phyloP scores from a whole-genome alignment of 495 filamentous ascomycete genomes.

The Podospora sp. region DNA sequence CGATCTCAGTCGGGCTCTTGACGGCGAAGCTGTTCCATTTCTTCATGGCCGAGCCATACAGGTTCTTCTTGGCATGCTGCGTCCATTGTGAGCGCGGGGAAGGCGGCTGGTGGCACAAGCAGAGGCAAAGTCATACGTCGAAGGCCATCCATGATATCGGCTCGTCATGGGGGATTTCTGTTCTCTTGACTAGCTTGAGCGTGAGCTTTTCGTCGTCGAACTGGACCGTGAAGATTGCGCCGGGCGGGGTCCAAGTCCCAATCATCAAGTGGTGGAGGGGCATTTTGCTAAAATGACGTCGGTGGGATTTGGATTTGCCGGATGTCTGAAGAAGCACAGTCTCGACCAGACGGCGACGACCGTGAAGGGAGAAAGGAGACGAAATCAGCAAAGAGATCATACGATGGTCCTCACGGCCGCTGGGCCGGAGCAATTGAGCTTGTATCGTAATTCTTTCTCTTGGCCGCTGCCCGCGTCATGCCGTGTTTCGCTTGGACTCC shows the following conservation, averaged over 20 bases:
- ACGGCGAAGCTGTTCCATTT: constrained; percentile 83
- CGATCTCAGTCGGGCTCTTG: constrained; percentile 73
- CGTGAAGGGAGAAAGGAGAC: constrained; percentile 7
- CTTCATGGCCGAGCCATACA: constrained; percentile 88
- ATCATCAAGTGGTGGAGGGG: constrained; percentile 83
- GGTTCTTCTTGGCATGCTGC: constrained; percentile 75
- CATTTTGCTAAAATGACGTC: constrained; percentile 41
- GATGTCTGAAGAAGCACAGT: constrained; percentile 4
- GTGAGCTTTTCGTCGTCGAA: constrained; percentile 78
- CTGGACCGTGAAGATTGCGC: constrained; percentile 79
- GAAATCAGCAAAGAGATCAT: constrained; percentile 9
- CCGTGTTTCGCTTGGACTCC: constrained; percentile 5
- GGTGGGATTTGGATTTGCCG: constrained; percentile 8
- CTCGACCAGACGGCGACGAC: constrained; percentile 10
- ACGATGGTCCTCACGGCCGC: constrained; percentile 9
- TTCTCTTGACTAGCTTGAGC: constrained; percentile 72
- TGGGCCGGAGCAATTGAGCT: neutral
- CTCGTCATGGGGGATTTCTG: constrained; percentile 75
- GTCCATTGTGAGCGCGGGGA: constrained; percentile 30
- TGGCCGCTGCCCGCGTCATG: neutral
- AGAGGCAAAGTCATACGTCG: constrained; percentile 55
- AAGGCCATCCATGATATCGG: constrained; percentile 92
- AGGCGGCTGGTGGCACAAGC: neutral
- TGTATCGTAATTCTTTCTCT: neutral
- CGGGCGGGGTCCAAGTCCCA: constrained; percentile 82